A percentile compares a stretch with the other conserved stretches of the same genome.
Conservation (phyloP, 1,139 yeast genomes). For the Hansenula lynferdii region DNA sequence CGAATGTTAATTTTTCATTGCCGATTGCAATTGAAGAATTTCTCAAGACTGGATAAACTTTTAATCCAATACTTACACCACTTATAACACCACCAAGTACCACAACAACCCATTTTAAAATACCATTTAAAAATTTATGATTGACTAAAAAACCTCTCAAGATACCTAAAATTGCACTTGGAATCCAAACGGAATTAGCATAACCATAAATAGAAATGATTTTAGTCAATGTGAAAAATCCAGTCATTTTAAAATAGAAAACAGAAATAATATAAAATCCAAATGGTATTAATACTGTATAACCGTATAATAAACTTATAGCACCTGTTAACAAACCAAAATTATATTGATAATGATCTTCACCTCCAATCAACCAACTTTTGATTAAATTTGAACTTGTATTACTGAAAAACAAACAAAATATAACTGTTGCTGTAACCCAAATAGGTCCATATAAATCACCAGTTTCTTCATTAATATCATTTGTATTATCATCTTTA, state of each 20-base stretch:
- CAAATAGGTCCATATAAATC: constrained; percentile 83
- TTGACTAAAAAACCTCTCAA: constrained; percentile 23
- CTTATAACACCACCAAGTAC: constrained; percentile 20
- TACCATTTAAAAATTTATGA: constrained; percentile 13
- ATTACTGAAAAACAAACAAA: constrained; percentile 67
- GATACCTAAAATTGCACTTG: constrained; percentile 57
- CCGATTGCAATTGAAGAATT: constrained; percentile 12
- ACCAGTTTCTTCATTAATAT: constrained; percentile 18
- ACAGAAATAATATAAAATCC: constrained; percentile 41
- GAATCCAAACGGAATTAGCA: constrained; percentile 74
- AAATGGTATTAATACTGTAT: constrained; percentile 60
- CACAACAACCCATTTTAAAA: constrained; percentile 22
- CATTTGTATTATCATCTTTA: constrained; percentile 10
- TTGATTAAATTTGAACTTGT: constrained; percentile 37
- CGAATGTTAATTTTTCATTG: constrained; percentile 13
- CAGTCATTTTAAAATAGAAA: constrained; percentile 30
- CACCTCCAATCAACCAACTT: constrained; percentile 26
- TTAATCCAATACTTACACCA: constrained; percentile 18
- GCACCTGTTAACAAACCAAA: constrained; percentile 64
- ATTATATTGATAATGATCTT: constrained; percentile 47
- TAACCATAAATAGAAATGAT: constrained; percentile 68
- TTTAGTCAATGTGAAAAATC: constrained; percentile 18
- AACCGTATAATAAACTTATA: constrained; percentile 65
- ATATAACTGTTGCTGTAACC: constrained; percentile 77
- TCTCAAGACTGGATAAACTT: constrained; percentile 17